Conservation (phyloP, 768 basidiomycete species). For the Leucocoprinus sp. region DNA sequence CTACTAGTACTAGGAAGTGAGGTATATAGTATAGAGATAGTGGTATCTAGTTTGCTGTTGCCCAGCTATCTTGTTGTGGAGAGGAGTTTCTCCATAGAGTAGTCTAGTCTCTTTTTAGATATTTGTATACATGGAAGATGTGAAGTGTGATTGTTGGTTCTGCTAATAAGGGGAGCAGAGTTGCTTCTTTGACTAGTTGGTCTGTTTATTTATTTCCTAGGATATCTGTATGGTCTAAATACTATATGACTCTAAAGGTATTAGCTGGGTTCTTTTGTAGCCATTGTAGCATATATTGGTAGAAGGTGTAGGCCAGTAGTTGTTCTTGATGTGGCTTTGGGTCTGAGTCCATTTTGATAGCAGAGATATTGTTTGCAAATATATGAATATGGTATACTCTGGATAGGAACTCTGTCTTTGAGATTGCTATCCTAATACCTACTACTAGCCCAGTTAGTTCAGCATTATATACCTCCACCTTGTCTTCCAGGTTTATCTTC, state of each 20-base stretch:
- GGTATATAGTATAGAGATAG: not conserved
- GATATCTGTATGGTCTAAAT: slow-evolving; percentile 11
- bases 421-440: slow-evolving; percentile 11
- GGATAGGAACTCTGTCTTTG: too few species aligned
- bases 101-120: not conserved
- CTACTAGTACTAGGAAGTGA: not conserved
- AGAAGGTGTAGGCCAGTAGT: slow-evolving; percentile 13
- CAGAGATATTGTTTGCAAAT: slow-evolving; percentile 20
- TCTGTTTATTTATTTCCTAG: slow-evolving; percentile 19
- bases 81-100: not conserved
- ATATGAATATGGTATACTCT: slow-evolving; percentile 15
- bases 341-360: slow-evolving; percentile 14
- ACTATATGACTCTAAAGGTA: slow-evolving; percentile 15
- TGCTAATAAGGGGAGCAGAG: not conserved
- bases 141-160: slow-evolving; percentile 1
- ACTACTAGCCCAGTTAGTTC: slow-evolving; percentile 19
- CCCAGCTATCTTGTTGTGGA: not conserved
- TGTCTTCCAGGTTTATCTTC: slow-evolving; percentile 16
- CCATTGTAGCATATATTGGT: slow-evolving; percentile 12
- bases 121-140: too few species aligned
- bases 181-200: slow-evolving; percentile 18
- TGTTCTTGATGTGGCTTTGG: slow-evolving; percentile 16
- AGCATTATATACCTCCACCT: slow-evolving; percentile 21
- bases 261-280: slow-evolving; percentile 1
- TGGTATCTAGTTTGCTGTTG: not conserved